A percentile compares a stretch with the other conserved stretches of the same genome.
These are phyloP conservation scores for Aspergillus tanneri DNA, from an alignment of 2,329 filamentous ascomycete species.

Conservation along the genomic window DNA sequence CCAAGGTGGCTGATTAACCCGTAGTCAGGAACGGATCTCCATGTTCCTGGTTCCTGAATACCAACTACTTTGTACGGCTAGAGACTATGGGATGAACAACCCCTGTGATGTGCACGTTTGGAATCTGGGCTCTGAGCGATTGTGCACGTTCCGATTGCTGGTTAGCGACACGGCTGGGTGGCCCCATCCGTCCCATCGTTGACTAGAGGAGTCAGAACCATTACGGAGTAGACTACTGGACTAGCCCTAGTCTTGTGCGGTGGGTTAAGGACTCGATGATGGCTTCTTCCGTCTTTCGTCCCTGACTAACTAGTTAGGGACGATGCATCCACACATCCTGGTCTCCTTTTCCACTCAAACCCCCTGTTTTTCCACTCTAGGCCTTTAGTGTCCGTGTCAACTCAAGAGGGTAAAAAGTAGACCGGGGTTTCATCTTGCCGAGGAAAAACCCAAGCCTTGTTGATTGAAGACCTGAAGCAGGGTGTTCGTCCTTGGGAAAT, in stretches of 20 bases:
- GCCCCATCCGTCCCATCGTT: background rate
- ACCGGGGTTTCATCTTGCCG: constrained; percentile 2
- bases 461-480: background rate
- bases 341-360: constrained; percentile 1
- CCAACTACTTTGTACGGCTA: constrained; percentile 1
- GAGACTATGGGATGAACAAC: no score
- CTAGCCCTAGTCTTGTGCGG: background rate
- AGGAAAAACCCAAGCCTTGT: background rate
- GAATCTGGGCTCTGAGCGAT: background rate
- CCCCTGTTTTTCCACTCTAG: background rate
- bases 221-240: no score
- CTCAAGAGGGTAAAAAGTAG: background rate
- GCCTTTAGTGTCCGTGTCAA: background rate
- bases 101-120: background rate
- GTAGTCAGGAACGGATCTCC: constrained; percentile 10
- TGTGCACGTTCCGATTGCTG: background rate
- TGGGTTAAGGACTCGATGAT: constrained; percentile 4
- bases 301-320: constrained; percentile 8
- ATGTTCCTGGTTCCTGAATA: background rate
- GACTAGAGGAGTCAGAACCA: background rate
- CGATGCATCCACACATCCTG: background rate
- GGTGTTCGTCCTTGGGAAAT: constrained; percentile 6
- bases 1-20: constrained; percentile 7
- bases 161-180: background rate
- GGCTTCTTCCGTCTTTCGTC: background rate